phyloP scores from a whole-genome alignment of 148 eudicot genomes.

The Persicaria tinctoria region DNA sequence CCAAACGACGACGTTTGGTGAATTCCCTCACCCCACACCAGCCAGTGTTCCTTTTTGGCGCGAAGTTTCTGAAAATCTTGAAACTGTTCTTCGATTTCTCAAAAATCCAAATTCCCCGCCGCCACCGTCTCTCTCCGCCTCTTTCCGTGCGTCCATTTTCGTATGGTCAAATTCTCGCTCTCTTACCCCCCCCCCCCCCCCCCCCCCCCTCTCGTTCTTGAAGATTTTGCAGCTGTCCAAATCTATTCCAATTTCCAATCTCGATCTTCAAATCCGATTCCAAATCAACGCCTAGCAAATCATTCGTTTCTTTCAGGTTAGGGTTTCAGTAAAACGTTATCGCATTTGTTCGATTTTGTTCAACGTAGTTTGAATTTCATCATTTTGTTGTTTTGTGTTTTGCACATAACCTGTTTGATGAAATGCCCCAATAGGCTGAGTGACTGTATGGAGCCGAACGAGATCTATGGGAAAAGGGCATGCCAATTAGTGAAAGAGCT shows the following conservation, averaged over 20 bases:
- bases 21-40: background rate
- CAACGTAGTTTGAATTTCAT: background rate
- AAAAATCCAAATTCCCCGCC: background rate
- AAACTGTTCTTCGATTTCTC: background rate
- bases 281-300: background rate
- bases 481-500: conserved; percentile 37
- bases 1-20: background rate
- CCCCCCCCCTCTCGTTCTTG: background rate
- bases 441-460: conserved; percentile 30
- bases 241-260: background rate
- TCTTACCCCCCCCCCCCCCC: background rate
- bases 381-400: background rate
- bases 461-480: conserved; percentile 38
- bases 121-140: background rate
- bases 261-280: background rate
- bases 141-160: background rate
- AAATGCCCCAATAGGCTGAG: conserved; percentile 12
- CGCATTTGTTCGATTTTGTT: background rate
- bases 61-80: background rate
- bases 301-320: background rate
- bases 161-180: background rate
- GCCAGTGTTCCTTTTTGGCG: background rate
- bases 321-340: background rate
- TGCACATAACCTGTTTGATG: conserved; percentile 13
- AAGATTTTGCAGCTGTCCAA: background rate